Evolutionary conservation across 345 rosid species (phyloP).

Genomic region (Bruguiera sexangula): DNA sequence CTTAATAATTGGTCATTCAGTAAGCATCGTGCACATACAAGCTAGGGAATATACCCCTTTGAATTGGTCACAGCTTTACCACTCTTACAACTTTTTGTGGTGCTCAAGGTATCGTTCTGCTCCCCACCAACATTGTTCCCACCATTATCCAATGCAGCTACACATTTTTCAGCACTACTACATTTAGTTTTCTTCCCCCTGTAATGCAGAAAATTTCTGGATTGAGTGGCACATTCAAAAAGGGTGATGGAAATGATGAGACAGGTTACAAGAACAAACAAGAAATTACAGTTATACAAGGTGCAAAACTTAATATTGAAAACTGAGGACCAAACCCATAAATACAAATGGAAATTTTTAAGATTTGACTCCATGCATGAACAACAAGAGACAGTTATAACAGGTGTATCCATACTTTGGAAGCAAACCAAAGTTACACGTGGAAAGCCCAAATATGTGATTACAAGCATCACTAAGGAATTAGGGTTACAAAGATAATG

Average conservation of each 20-base stretch:
- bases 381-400: no score
- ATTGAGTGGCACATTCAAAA: neutral
- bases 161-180: conserved; percentile 39
- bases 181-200: conserved; percentile 72
- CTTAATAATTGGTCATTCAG: neutral
- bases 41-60: conserved; percentile 37
- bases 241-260: neutral
- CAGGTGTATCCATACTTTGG: no score
- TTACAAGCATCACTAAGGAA: no score
- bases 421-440: no score
- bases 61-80: conserved; percentile 18
- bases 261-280: neutral
- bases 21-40: conserved; percentile 6
- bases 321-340: neutral
- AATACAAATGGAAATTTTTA: neutral
- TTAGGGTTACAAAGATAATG: no score
- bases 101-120: conserved; percentile 30
- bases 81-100: conserved; percentile 17
- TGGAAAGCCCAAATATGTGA: no score
- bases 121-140: conserved; percentile 8
- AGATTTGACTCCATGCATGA: no score
- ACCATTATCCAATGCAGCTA: conserved; percentile 21
- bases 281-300: neutral
- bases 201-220: conserved; percentile 11
- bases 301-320: neutral